Evolutionary conservation across 305 asterid species (phyloP), one percentile per base, ranked within the genome.

Genomic region (Fraxinus floribunda): DNA sequence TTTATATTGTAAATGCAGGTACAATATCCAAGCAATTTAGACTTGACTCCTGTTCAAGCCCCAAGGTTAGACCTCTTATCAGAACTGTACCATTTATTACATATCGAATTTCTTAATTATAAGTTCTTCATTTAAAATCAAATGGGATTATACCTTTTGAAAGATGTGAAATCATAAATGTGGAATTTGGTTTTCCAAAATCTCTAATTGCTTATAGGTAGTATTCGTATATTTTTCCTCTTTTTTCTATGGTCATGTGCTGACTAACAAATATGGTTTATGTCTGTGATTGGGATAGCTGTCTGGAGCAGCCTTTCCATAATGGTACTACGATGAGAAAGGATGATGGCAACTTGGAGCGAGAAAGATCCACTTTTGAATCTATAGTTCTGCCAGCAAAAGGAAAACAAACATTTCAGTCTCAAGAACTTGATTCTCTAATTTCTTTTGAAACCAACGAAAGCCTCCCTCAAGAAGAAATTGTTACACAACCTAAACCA

Each of bases 11-110:
- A 75, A 83, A 85, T 92, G 92, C 94, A 95, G 99, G 94, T 95
- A 82, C 90, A 80, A 32, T 95, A 94, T 88, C 99, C 99, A 82
- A 95, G 94, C 87, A 88, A 88, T 87, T 81, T 89, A 76, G 97
- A 93, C 84, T 87, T 90, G 83, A 81, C 93, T 52, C 94, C 91
- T 76, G 81, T 92, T 76, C 89, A 89, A 81, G 80, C 89, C 84
- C 90, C 92, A 78, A 91, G 96, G 99, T 94, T 60, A 88, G 89
- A 71, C 78, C 82, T 79, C 68, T 76, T 57, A 72, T 70, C 44
- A 68, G 26, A 84, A 36, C 84, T 62, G 64, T 79, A 75, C 62
- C 80, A 71, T 76, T 8, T 66, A 75, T 55, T 15, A 80, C 68
- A 80, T 77, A 66, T 64, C 78, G 39, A 44, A 13, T 81, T 81